Percentiles rank a stretch among this genome's conserved stretches.
Evolutionary conservation across 768 basidiomycete genomes (phyloP).

Genomic region (Russula brevipes): DNA sequence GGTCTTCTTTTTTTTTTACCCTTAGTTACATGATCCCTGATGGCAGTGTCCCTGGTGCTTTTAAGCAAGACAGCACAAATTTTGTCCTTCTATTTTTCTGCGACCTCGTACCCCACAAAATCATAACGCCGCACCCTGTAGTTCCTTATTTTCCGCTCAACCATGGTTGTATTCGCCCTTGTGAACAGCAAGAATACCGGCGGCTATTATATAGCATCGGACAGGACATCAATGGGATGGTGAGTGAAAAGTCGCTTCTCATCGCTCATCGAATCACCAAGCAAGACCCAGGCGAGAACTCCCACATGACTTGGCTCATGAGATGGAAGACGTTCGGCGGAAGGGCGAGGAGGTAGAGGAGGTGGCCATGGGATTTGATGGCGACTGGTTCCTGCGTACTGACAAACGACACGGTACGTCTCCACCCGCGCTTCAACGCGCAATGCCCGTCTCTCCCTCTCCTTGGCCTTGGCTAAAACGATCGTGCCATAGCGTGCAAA

Average conservation of each 20-base stretch:
- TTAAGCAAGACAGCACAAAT: background rate
- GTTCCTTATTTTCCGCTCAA: background rate
- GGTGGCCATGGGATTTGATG: constrained; percentile 14
- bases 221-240: constrained; percentile 3
- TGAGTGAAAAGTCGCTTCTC: background rate
- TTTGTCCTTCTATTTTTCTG: background rate
- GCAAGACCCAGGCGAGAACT: constrained; percentile 3
- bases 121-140: background rate
- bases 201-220: constrained; percentile 13
- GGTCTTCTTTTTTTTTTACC: background rate
- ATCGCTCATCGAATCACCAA: background rate
- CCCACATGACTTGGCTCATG: constrained; percentile 10
- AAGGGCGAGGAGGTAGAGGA: constrained; percentile 12
- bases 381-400: constrained; percentile 19
- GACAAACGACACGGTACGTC: constrained; percentile 7
- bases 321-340: constrained; percentile 1
- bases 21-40: background rate
- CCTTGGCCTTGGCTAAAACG: background rate
- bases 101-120: background rate
- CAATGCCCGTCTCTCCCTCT: background rate
- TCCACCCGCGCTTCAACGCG: background rate
- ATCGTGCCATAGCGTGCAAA: constrained; percentile 5
- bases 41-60: background rate
- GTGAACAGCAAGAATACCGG: background rate
- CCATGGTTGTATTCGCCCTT: constrained; percentile 5